These are phyloP conservation scores for Aspergillus versicolor DNA, from an alignment of 2,329 filamentous ascomycete species.

Conservation along the genomic window DNA sequence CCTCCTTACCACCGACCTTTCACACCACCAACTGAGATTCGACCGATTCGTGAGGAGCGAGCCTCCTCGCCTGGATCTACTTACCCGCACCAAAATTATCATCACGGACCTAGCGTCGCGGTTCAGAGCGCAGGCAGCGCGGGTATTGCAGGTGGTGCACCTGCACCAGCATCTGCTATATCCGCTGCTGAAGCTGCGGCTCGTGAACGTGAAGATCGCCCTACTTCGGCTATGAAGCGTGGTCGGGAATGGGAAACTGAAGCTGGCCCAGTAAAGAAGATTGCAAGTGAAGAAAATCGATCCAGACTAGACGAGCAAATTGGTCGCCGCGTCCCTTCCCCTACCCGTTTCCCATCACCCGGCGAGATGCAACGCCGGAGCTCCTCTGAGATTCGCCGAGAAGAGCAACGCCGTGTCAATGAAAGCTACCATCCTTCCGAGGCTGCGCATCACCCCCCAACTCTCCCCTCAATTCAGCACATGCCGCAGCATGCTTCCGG, in stretches of 20 bases:
- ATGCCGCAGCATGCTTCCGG: constrained; percentile 48
- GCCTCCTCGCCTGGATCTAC: constrained; percentile 88
- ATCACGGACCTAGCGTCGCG: constrained; percentile 68
- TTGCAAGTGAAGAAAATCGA: constrained; percentile 82
- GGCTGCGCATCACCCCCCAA: constrained; percentile 78
- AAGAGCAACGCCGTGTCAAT: constrained; percentile 68
- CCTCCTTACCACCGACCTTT: constrained; percentile 72
- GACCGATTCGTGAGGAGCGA: constrained; percentile 77
- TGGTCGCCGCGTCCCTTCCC: constrained; percentile 68
- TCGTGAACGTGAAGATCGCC: constrained; percentile 70
- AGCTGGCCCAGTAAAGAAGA: constrained; percentile 68
- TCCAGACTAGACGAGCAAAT: constrained; percentile 82
- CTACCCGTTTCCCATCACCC: constrained; percentile 60
- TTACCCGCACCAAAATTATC: constrained; percentile 78
- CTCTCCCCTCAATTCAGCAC: constrained; percentile 53
- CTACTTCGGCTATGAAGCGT: constrained; percentile 77
- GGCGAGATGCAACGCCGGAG: constrained; percentile 71
- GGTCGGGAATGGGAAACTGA: constrained; percentile 93
- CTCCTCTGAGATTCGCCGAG: constrained; percentile 69
- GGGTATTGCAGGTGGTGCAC: constrained; percentile 68
- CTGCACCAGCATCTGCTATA: constrained; percentile 63
- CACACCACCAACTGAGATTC: constrained; percentile 80
- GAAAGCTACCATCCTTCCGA: constrained; percentile 90
- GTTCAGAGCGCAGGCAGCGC: constrained; percentile 37
- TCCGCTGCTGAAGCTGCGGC: constrained; percentile 68